A percentile compares a stretch with the other conserved stretches of the same genome.
These are phyloP conservation scores for Plantago coronopus DNA, from an alignment of 305 asterid species.

Conservation along the genomic window DNA sequence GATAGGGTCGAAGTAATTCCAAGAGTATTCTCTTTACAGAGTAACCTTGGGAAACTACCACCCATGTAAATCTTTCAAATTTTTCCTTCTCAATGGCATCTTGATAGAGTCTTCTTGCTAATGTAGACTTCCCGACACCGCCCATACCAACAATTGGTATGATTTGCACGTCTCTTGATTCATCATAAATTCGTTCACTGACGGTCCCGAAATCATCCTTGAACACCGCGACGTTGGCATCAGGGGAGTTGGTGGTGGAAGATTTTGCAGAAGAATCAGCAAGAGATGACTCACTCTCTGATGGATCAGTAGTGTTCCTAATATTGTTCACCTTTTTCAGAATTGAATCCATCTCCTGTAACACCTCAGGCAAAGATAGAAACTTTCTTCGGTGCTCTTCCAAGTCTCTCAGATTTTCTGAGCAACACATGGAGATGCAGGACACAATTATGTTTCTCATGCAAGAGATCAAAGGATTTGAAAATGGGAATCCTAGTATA, in stretches of 20 bases:
- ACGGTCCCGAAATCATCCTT: background rate
- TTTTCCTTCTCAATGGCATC: slow-evolving; percentile 2
- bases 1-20: background rate
- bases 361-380: background rate
- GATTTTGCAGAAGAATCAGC: background rate
- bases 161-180: background rate
- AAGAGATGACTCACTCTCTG: background rate
- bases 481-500: no score
- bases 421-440: background rate
- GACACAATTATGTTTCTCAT: background rate
- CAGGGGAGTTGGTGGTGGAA: no score
- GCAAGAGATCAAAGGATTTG: no score
- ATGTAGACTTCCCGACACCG: slow-evolving; percentile 26
- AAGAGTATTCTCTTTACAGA: slow-evolving; percentile 1
- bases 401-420: no score
- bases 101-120: slow-evolving; percentile 16
- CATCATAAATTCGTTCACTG: background rate
- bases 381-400: no score
- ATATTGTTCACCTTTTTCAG: background rate
- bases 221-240: background rate
- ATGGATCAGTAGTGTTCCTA: background rate
- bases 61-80: slow-evolving; percentile 23
- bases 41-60: slow-evolving; percentile 15
- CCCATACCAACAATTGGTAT: slow-evolving; percentile 24
- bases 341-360: slow-evolving; percentile 1